phyloP scores from a whole-genome alignment of 176 grass and related monocot species.

The Zizania latifolia region DNA sequence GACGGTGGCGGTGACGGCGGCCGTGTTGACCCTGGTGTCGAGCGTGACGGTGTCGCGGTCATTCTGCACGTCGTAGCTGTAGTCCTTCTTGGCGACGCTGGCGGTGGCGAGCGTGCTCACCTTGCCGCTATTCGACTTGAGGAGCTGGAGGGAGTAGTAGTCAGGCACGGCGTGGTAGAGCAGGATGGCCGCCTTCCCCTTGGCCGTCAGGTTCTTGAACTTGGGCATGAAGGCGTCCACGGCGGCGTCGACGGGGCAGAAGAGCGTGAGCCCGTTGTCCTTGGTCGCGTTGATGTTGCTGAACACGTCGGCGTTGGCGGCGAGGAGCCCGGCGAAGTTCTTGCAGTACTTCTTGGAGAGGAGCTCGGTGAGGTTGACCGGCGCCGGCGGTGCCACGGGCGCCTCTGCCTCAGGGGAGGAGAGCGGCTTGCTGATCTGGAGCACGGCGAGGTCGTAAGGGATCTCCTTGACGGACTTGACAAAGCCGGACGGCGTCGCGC shows the following conservation, averaged over 20 bases:
- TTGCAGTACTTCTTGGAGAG: slow-evolving; percentile 85
- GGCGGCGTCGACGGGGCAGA: slow-evolving; percentile 61
- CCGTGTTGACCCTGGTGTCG: slow-evolving; percentile 36
- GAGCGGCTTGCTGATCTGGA: slow-evolving; percentile 45
- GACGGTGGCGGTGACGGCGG: slow-evolving; percentile 50
- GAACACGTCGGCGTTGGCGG: slow-evolving; percentile 40
- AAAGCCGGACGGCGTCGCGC: slow-evolving; percentile 14
- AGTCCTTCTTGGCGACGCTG: slow-evolving; percentile 62
- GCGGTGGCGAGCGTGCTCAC: slow-evolving; percentile 72
- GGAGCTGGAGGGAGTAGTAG: slow-evolving; percentile 69
- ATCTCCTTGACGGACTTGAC: slow-evolving; percentile 57
- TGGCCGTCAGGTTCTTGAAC: slow-evolving; percentile 80
- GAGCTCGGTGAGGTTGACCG: slow-evolving; percentile 65
- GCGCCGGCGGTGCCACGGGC: slow-evolving; percentile 48
- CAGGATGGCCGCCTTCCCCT: slow-evolving; percentile 58
- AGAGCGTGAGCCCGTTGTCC: slow-evolving; percentile 63
- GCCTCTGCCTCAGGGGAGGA: slow-evolving; percentile 62
- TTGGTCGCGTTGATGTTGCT: slow-evolving; percentile 55
- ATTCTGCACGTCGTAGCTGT: slow-evolving; percentile 48
- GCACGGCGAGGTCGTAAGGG: slow-evolving; percentile 60
- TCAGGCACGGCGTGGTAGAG: slow-evolving; percentile 75
- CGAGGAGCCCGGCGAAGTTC: slow-evolving; percentile 54
- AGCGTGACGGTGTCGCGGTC: slow-evolving; percentile 49
- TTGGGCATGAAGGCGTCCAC: slow-evolving; percentile 59
- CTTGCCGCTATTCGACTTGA: slow-evolving; percentile 68